phyloP scores from a whole-genome alignment of 2,329 filamentous ascomycete genomes.

The Fusarium sp. region DNA sequence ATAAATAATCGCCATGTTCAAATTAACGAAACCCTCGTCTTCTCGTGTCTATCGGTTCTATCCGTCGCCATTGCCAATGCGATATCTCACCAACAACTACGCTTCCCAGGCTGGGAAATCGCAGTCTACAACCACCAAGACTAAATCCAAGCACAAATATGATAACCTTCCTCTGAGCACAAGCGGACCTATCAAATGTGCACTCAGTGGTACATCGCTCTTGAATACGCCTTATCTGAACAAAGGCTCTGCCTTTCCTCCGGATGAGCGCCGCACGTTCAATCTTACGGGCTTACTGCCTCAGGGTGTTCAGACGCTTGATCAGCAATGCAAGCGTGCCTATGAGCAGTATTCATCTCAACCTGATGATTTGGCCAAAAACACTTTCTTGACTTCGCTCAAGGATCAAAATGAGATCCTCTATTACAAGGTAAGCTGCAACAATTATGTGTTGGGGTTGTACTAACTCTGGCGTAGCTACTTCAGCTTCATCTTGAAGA shows the following conservation, averaged over 20 bases:
- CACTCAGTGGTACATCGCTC: conserved; percentile 50
- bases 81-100: conserved; percentile 7
- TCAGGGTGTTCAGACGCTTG: conserved; percentile 75
- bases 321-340: conserved; percentile 80
- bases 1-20: conserved; percentile 17
- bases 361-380: conserved; percentile 77
- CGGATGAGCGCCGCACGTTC: conserved; percentile 75
- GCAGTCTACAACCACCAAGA: conserved; percentile 31
- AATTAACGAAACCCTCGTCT: conserved; percentile 3
- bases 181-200: conserved; percentile 51
- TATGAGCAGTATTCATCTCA: conserved; percentile 80
- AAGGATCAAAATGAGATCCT: conserved; percentile 88
- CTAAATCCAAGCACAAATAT: conserved; percentile 46
- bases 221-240: conserved; percentile 66
- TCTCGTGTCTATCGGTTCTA: not conserved
- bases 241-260: conserved; percentile 83
- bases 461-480: conserved; percentile 60
- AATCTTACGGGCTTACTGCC: conserved; percentile 79
- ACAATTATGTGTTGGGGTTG: not conserved
- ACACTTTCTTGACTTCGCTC: conserved; percentile 86
- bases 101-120: conserved; percentile 34
- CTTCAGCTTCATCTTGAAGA: conserved; percentile 82
- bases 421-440: conserved; percentile 72
- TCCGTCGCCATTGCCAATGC: not conserved
- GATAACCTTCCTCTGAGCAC: conserved; percentile 51